Evolutionary conservation across 179 eudicot species (phyloP).

Genomic region (Beta macrorhiza): DNA sequence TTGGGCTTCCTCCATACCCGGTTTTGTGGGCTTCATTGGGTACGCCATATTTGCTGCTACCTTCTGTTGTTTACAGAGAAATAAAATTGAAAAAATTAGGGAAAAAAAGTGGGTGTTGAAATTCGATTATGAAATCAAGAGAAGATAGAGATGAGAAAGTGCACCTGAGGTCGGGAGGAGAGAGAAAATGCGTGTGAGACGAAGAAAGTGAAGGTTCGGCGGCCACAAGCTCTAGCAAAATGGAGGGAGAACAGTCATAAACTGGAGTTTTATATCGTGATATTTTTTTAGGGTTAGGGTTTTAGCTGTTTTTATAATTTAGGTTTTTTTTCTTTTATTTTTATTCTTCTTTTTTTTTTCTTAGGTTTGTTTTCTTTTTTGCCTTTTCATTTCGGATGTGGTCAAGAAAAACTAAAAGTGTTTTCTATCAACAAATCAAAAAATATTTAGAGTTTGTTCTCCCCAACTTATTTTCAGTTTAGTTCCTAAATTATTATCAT

Average conservation of each 20-base stretch:
- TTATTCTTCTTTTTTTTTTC: not conserved
- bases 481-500: too few species aligned
- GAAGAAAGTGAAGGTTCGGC: slow-evolving; percentile 3
- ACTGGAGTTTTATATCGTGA: not conserved
- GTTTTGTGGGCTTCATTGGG: slow-evolving; percentile 70
- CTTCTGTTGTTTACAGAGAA: not conserved
- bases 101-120: not conserved
- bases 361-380: not conserved
- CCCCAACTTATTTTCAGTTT: too few species aligned
- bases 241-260: not conserved
- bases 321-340: not conserved
- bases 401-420: too few species aligned
- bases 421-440: too few species aligned
- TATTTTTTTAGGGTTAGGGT: not conserved
- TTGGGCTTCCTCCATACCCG: slow-evolving; percentile 72
- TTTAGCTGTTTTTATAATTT: not conserved
- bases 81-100: not conserved
- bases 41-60: slow-evolving; percentile 45
- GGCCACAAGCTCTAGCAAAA: not conserved
- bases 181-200: not conserved
- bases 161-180: too few species aligned
- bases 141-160: not conserved
- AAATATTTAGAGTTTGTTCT: too few species aligned
- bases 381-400: too few species aligned
- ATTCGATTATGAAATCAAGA: not conserved